Percentiles rank a stretch among this genome's conserved stretches.
Evolutionary conservation across 129 eudicot genomes (phyloP).

Genomic region (Tagetes erecta): DNA sequence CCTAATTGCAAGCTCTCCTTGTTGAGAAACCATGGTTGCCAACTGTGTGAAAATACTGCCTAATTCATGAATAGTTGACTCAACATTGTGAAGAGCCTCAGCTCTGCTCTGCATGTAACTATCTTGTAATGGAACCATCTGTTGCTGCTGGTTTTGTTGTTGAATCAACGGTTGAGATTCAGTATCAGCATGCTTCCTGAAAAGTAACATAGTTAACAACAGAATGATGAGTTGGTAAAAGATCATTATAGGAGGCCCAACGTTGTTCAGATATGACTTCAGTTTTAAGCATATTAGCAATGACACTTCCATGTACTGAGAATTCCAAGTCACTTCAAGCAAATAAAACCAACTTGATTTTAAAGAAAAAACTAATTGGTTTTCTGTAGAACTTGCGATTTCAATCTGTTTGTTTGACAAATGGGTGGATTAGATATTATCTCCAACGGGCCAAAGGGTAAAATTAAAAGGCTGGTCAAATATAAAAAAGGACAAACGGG

Average conservation of each 20-base stretch:
- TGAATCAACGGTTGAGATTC: constrained; percentile 88
- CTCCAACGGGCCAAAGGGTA: background rate
- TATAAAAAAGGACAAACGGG: background rate
- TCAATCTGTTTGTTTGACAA: background rate
- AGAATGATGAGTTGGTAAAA: background rate
- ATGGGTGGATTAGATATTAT: background rate
- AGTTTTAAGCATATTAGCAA: background rate
- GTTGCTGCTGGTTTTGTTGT: constrained; percentile 72
- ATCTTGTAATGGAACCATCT: constrained; percentile 76
- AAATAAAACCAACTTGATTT: background rate
- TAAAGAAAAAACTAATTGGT: background rate
- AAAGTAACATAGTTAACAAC: constrained; percentile 9
- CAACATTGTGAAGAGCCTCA: constrained; percentile 87
- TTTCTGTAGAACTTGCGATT: background rate
- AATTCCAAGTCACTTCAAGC: background rate
- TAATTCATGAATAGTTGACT: constrained; percentile 87
- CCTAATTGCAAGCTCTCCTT: constrained; percentile 94
- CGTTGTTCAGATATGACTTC: too few relatives aligned
- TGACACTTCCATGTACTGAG: background rate
- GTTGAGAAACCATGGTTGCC: constrained; percentile 95
- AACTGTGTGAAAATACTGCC: constrained; percentile 80
- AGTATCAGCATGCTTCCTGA: constrained; percentile 66
- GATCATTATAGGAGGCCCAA: background rate
- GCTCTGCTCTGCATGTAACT: constrained; percentile 94
- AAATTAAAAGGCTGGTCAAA: background rate